Percentiles rank a stretch among this genome's conserved stretches.
Evolutionary conservation across 2,329 filamentous ascomycete genomes (phyloP).

Genomic region (Penicillium sp.): DNA sequence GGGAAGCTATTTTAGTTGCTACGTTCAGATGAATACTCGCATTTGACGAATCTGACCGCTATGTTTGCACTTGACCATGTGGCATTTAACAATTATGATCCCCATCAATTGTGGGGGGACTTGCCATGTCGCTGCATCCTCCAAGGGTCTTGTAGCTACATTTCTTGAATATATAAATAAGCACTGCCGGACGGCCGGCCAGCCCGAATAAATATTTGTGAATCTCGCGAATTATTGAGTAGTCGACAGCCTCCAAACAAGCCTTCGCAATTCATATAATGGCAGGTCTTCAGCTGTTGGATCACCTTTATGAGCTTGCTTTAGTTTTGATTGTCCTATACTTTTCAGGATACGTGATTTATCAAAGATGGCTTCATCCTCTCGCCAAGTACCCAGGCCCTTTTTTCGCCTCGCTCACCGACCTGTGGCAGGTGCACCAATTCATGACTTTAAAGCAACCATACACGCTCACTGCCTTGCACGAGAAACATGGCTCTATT

Average conservation of each 20-base stretch:
- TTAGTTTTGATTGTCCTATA: not conserved
- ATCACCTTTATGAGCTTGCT: not conserved
- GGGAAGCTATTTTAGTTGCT: no score
- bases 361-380: conserved; percentile 24
- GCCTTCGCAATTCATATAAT: not conserved
- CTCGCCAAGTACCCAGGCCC: conserved; percentile 31
- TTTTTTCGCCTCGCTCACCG: conserved; percentile 32
- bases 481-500: conserved; percentile 26
- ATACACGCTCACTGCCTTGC: conserved; percentile 24
- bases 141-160: not conserved
- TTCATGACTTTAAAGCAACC: conserved; percentile 24
- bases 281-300: not conserved
- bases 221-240: no score
- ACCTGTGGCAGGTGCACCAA: conserved; percentile 31
- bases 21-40: not conserved
- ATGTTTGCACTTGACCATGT: not conserved
- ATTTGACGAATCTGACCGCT: not conserved
- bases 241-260: no score
- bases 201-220: no score
- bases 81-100: not conserved
- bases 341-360: not conserved
- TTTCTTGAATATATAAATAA: not conserved
- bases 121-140: not conserved
- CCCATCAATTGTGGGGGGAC: not conserved
- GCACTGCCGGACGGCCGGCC: not conserved